Conservation (phyloP, 345 rosid genomes). For the Pseudoturritis turrita region DNA sequence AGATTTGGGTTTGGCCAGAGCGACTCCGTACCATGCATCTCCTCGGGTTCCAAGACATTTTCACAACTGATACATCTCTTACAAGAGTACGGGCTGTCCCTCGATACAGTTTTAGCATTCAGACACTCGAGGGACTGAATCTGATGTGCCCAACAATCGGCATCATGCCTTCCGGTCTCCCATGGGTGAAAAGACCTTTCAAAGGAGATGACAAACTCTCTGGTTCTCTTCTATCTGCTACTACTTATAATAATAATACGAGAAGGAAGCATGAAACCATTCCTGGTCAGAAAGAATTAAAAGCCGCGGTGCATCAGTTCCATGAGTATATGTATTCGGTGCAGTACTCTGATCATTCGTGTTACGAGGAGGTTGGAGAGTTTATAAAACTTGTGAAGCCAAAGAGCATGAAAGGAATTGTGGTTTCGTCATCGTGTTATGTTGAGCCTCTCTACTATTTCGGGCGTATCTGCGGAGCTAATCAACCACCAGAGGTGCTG, state of each 20-base stretch:
- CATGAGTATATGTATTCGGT: slow-evolving; percentile 54
- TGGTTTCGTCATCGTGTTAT: slow-evolving; percentile 57
- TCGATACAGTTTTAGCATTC: slow-evolving; percentile 65
- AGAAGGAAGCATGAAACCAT: slow-evolving; percentile 19
- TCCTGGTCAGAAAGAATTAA: slow-evolving; percentile 6
- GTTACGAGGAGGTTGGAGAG: slow-evolving; percentile 61
- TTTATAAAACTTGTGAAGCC: slow-evolving; percentile 66
- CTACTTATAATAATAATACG: slow-evolving; percentile 15
- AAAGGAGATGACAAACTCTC: slow-evolving; percentile 42
- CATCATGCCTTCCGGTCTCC: slow-evolving; percentile 89
- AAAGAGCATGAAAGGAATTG: slow-evolving; percentile 57
- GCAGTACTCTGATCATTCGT: slow-evolving; percentile 72
- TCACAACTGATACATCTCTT: slow-evolving; percentile 65
- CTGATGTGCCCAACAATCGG: slow-evolving; percentile 60
- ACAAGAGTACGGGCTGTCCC: slow-evolving; percentile 89
- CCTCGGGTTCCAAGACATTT: slow-evolving; percentile 54
- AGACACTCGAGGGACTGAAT: slow-evolving; percentile 73
- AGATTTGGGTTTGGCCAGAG: slow-evolving; percentile 98
- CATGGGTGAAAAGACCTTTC: slow-evolving; percentile 48
- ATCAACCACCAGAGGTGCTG: slow-evolving; percentile 29
- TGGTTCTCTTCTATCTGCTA: slow-evolving; percentile 35
- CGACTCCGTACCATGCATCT: slow-evolving; percentile 80
- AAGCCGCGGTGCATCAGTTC: slow-evolving; percentile 33
- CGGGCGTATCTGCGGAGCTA: slow-evolving; percentile 48
- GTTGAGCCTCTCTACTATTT: slow-evolving; percentile 64